Base-by-base conservation (phyloP, 345 rosid genomes). In the Euphorbia tirucalli region DNA sequence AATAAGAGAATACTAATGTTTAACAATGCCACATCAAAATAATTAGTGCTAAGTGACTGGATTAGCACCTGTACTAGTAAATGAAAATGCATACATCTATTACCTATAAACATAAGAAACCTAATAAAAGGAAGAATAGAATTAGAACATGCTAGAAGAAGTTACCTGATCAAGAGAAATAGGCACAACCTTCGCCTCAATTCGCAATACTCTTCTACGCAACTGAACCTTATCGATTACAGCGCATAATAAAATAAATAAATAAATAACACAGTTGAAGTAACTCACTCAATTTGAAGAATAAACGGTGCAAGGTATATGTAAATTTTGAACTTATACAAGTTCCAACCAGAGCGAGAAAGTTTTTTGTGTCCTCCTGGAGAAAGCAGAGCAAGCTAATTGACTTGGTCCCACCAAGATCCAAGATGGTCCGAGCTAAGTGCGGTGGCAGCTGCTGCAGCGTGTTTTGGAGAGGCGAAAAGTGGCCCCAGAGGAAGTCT, bases 331-430 rank as follows among this genome's bases (percentile, higher is more conserved):
- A 32, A 32, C 1, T 27, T 21, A 7, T 18, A 27, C 8, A 22
- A 48, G 49, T 44, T 46, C 71, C n/a, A 63, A 88, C 97, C 86
- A 91, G 95, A 81, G 92, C 92, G 18, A 94, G 95, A 66, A 94
- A 89, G 32, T 96, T 85, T 77, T 92, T 93, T 5, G 98, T 97
- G 68, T 94, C 98, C 80, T 92, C 98, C 79, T 82, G 88, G 7
- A 95, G 90, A 61, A 94, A 92, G 86, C 98, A 94, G 74, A 94
- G 97, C 83, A 94, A 85, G 50, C 97, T 85, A 37, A 94, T 86
- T 55, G 98, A 94, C 81, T 87, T 92, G 62, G 82, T 85, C 24
- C 96, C 93, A 55, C 76, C 82, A 56, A 93, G 93, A 84, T 94
- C 97, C n/a, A 97, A 94, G 65, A 92, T 81, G n/a, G n/a, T n/a